Percentiles rank a stretch among this genome's conserved stretches.
Evolutionary conservation across 73 alveolate species (phyloP).

Genomic region (Tetrahymena thermophila): DNA sequence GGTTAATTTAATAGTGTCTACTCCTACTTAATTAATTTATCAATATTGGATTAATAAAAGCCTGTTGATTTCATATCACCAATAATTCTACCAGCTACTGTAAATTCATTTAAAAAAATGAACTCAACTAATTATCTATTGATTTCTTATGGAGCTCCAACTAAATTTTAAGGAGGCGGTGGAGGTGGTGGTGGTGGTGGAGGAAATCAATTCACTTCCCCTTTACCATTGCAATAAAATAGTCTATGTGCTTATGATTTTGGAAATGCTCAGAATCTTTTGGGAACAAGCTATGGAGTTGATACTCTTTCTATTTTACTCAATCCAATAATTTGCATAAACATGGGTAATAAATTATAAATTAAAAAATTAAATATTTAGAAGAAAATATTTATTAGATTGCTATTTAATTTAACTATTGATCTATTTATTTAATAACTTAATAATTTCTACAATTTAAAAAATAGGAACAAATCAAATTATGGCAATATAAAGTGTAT

Average conservation of each 20-base stretch:
- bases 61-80: not conserved
- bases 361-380: not conserved
- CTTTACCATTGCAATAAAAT: not conserved
- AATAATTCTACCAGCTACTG: not conserved
- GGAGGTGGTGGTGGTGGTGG: not conserved
- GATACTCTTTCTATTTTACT: not conserved
- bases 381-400: too few relatives aligned
- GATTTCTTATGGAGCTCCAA: not conserved
- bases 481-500: not conserved
- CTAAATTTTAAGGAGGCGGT: not conserved
- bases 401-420: too few relatives aligned
- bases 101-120: not conserved
- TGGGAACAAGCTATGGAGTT: not conserved
- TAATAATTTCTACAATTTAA: not conserved
- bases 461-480: not conserved
- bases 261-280: not conserved
- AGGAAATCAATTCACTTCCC: not conserved
- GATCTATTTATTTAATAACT: too few relatives aligned
- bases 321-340: not conserved
- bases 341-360: not conserved
- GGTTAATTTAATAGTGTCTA: not conserved
- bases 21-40: not conserved
- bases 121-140: not conserved
- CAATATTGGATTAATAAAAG: not conserved
- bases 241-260: not conserved